These are phyloP conservation scores for Brassica nigra DNA, from an alignment of 345 rosid genomes.

Conservation along the genomic window DNA sequence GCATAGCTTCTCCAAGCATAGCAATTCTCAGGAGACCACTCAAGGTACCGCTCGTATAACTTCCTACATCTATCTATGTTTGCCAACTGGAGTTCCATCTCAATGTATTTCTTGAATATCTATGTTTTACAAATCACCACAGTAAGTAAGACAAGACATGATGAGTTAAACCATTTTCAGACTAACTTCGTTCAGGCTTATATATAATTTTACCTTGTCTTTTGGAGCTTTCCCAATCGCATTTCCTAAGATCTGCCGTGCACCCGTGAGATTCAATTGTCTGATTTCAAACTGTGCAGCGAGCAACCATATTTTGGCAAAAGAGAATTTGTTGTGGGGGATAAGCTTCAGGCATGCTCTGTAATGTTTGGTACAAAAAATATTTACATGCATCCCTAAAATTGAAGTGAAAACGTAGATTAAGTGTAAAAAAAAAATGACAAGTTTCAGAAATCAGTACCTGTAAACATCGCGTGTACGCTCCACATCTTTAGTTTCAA, in stretches of 20 bases:
- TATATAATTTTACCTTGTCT: neutral
- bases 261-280: neutral
- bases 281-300: neutral
- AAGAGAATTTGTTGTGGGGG: neutral
- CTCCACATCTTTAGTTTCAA: neutral
- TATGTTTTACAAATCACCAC: neutral
- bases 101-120: slow-evolving; percentile 12
- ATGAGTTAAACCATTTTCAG: neutral
- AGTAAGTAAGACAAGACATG: neutral
- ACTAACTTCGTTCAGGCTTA: neutral
- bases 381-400: neutral
- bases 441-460: neutral
- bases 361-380: neutral
- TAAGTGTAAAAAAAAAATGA: neutral
- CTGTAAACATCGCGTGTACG: neutral
- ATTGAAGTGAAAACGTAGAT: neutral
- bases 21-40: neutral
- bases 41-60: neutral
- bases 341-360: neutral
- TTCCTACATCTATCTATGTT: neutral
- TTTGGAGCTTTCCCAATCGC: slow-evolving; percentile 2
- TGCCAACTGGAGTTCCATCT: neutral
- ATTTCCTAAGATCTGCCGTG: neutral
- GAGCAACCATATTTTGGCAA: neutral
- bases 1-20: neutral